Base-by-base conservation (phyloP, 2,329 filamentous ascomycete genomes). In the Fulvia fulva region DNA sequence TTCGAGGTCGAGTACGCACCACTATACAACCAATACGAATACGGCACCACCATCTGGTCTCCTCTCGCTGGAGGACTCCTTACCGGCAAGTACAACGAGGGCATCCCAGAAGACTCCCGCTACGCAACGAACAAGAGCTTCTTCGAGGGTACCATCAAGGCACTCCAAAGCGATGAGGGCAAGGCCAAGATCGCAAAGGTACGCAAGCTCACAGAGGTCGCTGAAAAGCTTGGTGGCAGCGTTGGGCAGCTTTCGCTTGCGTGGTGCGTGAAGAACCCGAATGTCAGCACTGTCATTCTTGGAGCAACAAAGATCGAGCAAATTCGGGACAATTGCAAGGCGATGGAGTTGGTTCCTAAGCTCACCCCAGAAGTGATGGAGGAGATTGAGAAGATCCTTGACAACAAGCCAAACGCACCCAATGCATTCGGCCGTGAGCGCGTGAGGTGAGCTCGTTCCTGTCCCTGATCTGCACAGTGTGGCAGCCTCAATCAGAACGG, bases 11-110 rank as follows among this genome's bases (percentile, higher is more conserved):
- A 86, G 71, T 86, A 82, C 68, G 80, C 76, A 25, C 82, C 81
- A 19, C 68, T 86, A 16, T 86, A 77, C 73, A 71, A 82, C 60
- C 78, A 84, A 67, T 81, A 79, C 75, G 73, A 80, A 61, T 82
- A 83, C 66, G 83, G 83, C 49, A 83, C 82, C 43, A 81, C 78
- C 52, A 80, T 80, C 69, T 84, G 80, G 79, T 78, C 74, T 22
- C 81, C 83, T 21, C 75, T 85, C 9, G 81, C 79, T 49, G 80
- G 76, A 28, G 83, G 83, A 57, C 72, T 86, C 41, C 71, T 87
- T 55, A 85, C 81, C 7, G 83, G 83, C 67, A 87, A 86, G 74
- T 86, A 87, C 77, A 85, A 85, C 71, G 78, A 85, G 61, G 83
- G 83, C 55, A 82, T 86, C 55, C 82, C 83, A 16, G 78, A 83